Evolutionary conservation across 2,329 filamentous ascomycete genomes (phyloP), one percentile per base, ranked within the genome.

Genomic region (Alternaria triticina): DNA sequence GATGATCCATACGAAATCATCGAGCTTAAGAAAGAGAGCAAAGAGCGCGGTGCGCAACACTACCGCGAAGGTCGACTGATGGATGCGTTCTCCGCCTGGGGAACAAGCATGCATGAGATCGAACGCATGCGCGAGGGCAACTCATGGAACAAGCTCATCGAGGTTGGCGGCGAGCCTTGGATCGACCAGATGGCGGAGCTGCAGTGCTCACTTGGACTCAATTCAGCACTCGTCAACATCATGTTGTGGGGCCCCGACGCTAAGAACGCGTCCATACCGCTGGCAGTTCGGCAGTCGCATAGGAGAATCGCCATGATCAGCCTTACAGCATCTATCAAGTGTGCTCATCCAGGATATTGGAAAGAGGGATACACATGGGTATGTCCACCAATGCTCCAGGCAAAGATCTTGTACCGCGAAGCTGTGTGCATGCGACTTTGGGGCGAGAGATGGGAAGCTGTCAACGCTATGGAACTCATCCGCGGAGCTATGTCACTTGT

Each of bases 281-380:
- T 1, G 33, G 33, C 2, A n/a, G 0, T 5, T 36, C 33, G 33
- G 4, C 4, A n/a, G 5, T 5, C 33, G 3, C 0, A 36, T 2
- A 40, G 36, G 15, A 17, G 6, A 0, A 4, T 40, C n/a, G 0
- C 36, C 36, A 4, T 40, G 0, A 0, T 0, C 36, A 0, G 36
- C 36, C 36, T 40, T 17, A 0, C 0, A 3, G 5, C 36, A 1
- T 40, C 36, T 40, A 3, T 3, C 0, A 17, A 40, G 36, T 40
- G 36, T 40, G 1, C 0, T 40, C 2, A 40, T 0, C 36, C 36
- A 6, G n/a, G n/a, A 40, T 1, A 40, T 0, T 40, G 36, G 36
- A 40, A 40, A 40, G 36, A 40, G 0, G 36, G 36, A 0, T 40
- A 40, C 0, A 40, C 36, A 6, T 40, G 36, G 36, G 36, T 17